Evolutionary conservation across 805 yeast species (phyloP).

Genomic region (Saccharomycopsis fibuligera): DNA sequence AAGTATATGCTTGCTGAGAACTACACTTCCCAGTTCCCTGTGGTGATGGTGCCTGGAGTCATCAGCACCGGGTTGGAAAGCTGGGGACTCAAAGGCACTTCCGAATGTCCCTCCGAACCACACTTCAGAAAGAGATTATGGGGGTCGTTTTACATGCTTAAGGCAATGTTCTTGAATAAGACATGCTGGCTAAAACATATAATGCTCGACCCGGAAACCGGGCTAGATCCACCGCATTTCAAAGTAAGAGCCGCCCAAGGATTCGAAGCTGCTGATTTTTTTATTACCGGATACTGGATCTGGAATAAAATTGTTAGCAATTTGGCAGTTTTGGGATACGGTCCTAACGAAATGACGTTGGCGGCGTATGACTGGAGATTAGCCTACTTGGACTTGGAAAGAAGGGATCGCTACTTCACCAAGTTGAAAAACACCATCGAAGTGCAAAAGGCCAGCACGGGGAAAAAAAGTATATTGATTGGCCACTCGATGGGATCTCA

Average conservation of each 20-base stretch:
- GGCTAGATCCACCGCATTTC: constrained; percentile 83
- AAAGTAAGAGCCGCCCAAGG: constrained; percentile 90
- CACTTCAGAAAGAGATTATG: constrained; percentile 90
- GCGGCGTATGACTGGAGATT: constrained; percentile 97
- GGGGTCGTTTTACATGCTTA: constrained; percentile 95
- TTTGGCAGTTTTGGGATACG: constrained; percentile 89
- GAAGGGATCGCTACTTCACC: constrained; percentile 79
- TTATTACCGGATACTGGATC: constrained; percentile 97
- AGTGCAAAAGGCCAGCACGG: constrained; percentile 39
- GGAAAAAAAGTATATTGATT: constrained; percentile 61
- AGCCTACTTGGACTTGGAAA: constrained; percentile 81
- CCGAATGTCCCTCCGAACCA: constrained; percentile 73
- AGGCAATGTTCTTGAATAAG: constrained; percentile 88
- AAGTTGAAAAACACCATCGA: constrained; percentile 73
- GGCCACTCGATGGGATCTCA: constrained; percentile 99
- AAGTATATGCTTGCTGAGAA: constrained; percentile 48
- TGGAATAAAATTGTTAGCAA: constrained; percentile 97
- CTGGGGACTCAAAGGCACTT: constrained; percentile 76
- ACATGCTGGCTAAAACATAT: constrained; percentile 90
- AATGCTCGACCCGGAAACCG: constrained; percentile 84
- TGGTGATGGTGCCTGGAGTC: constrained; percentile 92
- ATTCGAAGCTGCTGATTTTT: constrained; percentile 93
- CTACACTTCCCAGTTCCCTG: constrained; percentile 60
- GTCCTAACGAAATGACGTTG: constrained; percentile 80
- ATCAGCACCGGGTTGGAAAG: constrained; percentile 91